Base-by-base conservation (phyloP, 768 basidiomycete species). In the Gelatoporia subvermispora region DNA sequence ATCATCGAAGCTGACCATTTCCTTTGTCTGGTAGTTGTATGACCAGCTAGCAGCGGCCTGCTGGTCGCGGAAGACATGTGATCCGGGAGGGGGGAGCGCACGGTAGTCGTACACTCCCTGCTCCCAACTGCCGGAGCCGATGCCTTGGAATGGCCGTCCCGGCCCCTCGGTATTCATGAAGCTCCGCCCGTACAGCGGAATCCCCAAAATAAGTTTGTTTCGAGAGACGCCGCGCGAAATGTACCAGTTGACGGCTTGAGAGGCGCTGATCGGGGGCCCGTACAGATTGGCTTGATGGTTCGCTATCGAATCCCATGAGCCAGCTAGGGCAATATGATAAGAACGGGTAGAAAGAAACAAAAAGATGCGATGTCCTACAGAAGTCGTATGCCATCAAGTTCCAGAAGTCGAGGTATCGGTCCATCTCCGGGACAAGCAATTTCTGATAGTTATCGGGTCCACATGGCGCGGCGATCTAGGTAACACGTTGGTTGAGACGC, bases 381-480 rank as follows among this genome's bases (percentile, higher is more conserved):
- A 85, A 91, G 63, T 91, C 89, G 55, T 92, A 91, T 1, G 86
- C 83, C 96, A 99, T 99, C 65, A 99, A 68, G 63, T 99, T 98
- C 94, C 93, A 98, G 65, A 97, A 93, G 60, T 92, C 88, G 20
- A 99, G 81, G 49, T 77, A 84, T 50, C 74, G 74, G 63, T 93
- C 85, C 94, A 99, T 98, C 52, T 89, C 89, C 20, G 66, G 69
- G 40, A 93, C 73, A 50, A 82, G 75, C 7, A 98, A 72, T 55
- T 85, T 88, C 64, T 82, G 71, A 68, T 92, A 93, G 57, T 96
- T 83, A 54, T 86, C 77, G 2, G 85, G 79, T 24, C 96, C 96
- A 65, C 93, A 95, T 2, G 96, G 94, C 1, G 95, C 90, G 35
- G 92, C 91, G 46, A 95, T 86, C 88, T 93, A 47, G 40, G 24